These are phyloP conservation scores for Leccinum fibrillosum DNA, from an alignment of 768 basidiomycete genomes.

Conservation along the genomic window DNA sequence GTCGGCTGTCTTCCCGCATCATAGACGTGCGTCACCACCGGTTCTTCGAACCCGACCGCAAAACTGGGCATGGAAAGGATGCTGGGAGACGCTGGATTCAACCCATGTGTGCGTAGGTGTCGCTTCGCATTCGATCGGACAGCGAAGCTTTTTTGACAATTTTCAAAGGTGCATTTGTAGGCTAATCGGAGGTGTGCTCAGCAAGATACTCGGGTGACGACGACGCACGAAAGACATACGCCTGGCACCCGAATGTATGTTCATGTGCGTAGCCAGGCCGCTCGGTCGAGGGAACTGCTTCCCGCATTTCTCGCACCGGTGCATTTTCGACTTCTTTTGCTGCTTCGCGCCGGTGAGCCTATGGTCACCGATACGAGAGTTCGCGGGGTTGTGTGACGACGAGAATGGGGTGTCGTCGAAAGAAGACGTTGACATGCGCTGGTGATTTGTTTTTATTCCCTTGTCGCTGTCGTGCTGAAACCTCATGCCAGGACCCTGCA, in stretches of 20 bases:
- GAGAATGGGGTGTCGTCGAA: conserved; percentile 6
- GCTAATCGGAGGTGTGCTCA: conserved; percentile 13
- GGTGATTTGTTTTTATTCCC: conserved; percentile 7
- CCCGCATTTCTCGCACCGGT: conserved; percentile 41
- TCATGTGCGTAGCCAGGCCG: conserved; percentile 52
- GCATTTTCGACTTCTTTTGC: conserved; percentile 46
- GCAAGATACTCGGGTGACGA: neutral
- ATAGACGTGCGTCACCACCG: conserved; percentile 43
- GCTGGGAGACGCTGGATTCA: conserved; percentile 30
- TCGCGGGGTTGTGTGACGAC: conserved; percentile 10
- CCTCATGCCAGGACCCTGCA: conserved; percentile 27
- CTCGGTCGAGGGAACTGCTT: conserved; percentile 51
- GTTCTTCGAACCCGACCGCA: conserved; percentile 44
- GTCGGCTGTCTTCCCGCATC: conserved; percentile 35
- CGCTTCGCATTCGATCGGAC: conserved; percentile 81
- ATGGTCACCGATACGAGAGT: conserved; percentile 8
- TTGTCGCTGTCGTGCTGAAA: conserved; percentile 14
- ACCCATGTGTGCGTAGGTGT: conserved; percentile 74
- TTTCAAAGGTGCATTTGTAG: conserved; percentile 50
- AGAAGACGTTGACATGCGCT: conserved; percentile 9
- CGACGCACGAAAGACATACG: conserved; percentile 33
- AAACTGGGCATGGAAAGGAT: conserved; percentile 24
- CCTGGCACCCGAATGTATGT: conserved; percentile 48
- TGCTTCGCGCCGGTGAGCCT: conserved; percentile 9
- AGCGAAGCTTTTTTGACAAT: conserved; percentile 66